phyloP scores from a whole-genome alignment of 495 filamentous ascomycete genomes.

The Paragyromitra xinjiangensis region DNA sequence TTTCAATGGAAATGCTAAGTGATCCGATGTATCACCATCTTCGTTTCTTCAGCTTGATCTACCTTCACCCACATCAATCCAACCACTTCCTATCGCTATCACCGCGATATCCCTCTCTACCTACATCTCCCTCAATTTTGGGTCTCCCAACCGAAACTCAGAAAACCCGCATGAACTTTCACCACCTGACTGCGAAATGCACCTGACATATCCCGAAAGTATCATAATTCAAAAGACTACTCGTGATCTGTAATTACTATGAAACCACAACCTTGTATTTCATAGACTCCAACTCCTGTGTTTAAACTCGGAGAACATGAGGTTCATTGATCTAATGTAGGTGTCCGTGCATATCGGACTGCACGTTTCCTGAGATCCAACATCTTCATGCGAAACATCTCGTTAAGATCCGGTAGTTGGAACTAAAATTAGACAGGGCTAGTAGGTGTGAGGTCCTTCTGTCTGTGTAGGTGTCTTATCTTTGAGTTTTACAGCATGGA shows the following conservation, averaged over 20 bases:
- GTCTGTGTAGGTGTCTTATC: background rate
- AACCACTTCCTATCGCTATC: background rate
- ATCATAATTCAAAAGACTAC: background rate
- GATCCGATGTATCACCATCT: background rate
- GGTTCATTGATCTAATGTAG: background rate
- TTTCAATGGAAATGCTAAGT: background rate
- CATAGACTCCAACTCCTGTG: background rate
- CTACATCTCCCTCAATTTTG: background rate
- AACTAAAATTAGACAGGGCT: background rate
- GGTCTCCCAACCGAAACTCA: background rate
- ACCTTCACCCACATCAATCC: background rate
- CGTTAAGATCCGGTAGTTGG: background rate
- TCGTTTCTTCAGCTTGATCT: background rate
- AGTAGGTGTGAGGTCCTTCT: background rate
- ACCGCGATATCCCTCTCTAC: background rate
- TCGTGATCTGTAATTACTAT: background rate
- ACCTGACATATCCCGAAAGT: background rate
- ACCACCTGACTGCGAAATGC: background rate
- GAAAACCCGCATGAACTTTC: background rate
- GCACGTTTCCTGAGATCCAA: background rate
- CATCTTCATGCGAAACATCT: background rate
- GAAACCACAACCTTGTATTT: background rate
- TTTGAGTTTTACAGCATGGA: background rate
- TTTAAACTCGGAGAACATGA: background rate
- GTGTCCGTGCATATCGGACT: background rate